These are phyloP conservation scores for Seminavis robusta DNA, from an alignment of 108 stramenopile species.

Conservation along the genomic window DNA sequence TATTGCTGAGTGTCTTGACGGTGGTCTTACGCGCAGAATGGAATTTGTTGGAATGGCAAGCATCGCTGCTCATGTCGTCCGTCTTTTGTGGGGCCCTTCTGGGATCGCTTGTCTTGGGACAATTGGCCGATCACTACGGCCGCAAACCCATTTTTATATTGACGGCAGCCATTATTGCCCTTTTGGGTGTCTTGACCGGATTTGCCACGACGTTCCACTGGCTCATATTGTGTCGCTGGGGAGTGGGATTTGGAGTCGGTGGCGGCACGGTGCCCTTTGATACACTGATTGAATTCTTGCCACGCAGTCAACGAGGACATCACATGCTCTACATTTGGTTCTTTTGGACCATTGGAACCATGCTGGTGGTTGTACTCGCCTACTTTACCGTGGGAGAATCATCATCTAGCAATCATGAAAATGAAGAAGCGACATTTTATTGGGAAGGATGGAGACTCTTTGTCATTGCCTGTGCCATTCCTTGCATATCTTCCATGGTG, in stretches of 20 bases:
- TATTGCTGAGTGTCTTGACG: conserved; percentile 46
- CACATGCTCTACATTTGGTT: conserved; percentile 39
- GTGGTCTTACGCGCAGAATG: conserved; percentile 38
- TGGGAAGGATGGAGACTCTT: conserved; percentile 64
- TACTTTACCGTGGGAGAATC: conserved; percentile 14
- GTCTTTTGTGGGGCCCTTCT: conserved; percentile 50
- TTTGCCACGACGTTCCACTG: conserved; percentile 25
- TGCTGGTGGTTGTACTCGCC: too few species aligned
- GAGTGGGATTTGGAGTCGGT: conserved; percentile 65
- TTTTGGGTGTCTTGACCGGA: conserved; percentile 44
- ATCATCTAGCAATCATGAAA: too few species aligned
- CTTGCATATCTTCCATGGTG: conserved; percentile 35
- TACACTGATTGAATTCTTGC: conserved; percentile 53
- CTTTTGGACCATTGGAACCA: conserved; percentile 58
- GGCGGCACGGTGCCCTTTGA: conserved; percentile 59
- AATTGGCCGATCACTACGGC: conserved; percentile 47
- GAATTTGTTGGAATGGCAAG: conserved; percentile 30
- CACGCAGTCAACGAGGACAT: conserved; percentile 25
- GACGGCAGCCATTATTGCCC: conserved; percentile 28
- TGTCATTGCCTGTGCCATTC: conserved; percentile 52
- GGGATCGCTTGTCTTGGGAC: conserved; percentile 45
- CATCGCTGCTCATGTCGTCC: conserved; percentile 26
- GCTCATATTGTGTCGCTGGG: conserved; percentile 32
- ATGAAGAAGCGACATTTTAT: too few species aligned
- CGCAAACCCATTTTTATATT: conserved; percentile 43